Evolutionary conservation across 768 basidiomycete genomes (phyloP).

Genomic region (Boletellus emodensis): DNA sequence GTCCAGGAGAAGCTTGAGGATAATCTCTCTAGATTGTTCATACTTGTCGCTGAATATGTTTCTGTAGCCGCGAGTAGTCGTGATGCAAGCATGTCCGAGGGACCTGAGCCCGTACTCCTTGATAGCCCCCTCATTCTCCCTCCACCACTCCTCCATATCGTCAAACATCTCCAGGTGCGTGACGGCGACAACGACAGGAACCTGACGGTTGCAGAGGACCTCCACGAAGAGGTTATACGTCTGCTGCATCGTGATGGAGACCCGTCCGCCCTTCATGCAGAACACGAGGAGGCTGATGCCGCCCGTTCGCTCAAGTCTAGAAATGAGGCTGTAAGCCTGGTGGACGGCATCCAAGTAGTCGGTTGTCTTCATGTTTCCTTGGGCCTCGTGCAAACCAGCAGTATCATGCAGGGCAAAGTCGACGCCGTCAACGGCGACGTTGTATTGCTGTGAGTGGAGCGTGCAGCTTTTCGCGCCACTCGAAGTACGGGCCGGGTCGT

Average conservation of each 20-base stretch:
- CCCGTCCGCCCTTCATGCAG: conserved; percentile 28
- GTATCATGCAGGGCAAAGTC: conserved; percentile 25
- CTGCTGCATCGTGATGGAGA: conserved; percentile 23
- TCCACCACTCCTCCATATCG: conserved; percentile 40
- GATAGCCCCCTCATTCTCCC: conserved; percentile 32
- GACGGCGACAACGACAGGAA: conserved; percentile 32
- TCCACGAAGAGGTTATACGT: conserved; percentile 35
- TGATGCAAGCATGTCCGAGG: conserved; percentile 39
- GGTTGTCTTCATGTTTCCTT: conserved; percentile 18
- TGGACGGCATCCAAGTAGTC: conserved; percentile 26
- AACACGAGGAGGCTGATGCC: conserved; percentile 30
- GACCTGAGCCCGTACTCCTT: conserved; percentile 32
- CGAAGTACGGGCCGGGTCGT: conserved; percentile 26
- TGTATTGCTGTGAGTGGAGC: conserved; percentile 25
- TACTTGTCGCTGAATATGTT: conserved; percentile 29
- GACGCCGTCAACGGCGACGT: conserved; percentile 13
- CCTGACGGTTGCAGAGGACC: conserved; percentile 34
- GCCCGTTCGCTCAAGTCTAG: conserved; percentile 22
- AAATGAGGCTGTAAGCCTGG: conserved; percentile 34
- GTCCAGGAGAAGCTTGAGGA: conserved; percentile 19
- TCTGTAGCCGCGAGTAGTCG: conserved; percentile 27
- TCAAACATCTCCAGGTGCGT: conserved; percentile 34
- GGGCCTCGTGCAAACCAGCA: conserved; percentile 27
- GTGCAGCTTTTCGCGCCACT: conserved; percentile 35
- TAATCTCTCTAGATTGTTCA: conserved; percentile 26